A percentile compares a stretch with the other conserved stretches of the same genome.
phyloP scores from a whole-genome alignment of 768 basidiomycete species.

The Suillus placidus region DNA sequence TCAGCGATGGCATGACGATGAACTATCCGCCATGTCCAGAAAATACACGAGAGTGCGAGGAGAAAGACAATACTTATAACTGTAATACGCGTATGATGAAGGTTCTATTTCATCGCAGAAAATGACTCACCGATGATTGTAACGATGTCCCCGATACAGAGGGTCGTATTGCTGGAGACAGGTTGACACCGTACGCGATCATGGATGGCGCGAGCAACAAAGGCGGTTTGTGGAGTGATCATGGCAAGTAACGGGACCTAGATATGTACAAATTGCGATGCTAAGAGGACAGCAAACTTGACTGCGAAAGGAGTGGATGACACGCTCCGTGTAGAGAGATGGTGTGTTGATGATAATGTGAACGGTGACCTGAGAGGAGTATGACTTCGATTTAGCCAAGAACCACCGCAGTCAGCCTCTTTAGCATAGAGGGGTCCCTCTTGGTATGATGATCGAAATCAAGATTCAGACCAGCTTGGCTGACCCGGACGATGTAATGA shows the following conservation, averaged over 20 bases:
- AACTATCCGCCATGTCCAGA: background rate
- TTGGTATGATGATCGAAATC: background rate
- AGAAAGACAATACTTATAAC: background rate
- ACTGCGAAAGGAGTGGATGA: conserved; percentile 8
- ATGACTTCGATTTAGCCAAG: background rate
- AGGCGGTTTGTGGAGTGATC: conserved; percentile 2
- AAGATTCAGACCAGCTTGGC: background rate
- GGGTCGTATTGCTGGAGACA: conserved; percentile 12
- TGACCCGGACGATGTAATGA: background rate
- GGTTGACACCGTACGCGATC: conserved; percentile 15
- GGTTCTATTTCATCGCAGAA: background rate
- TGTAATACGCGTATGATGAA: background rate
- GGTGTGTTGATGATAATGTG: background rate
- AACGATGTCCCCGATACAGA: conserved; percentile 29
- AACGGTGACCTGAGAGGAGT: background rate
- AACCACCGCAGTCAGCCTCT: background rate
- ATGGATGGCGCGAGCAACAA: background rate
- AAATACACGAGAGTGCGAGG: background rate
- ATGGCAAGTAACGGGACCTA: background rate
- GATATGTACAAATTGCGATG: background rate
- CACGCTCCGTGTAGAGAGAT: conserved; percentile 1
- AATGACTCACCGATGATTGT: conserved; percentile 24
- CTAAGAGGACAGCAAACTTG: background rate
- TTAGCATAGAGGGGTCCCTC: background rate
- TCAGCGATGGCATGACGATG: background rate